Conservation (phyloP, 2,329 filamentous ascomycete genomes). For the Graphilbum fragrans region DNA sequence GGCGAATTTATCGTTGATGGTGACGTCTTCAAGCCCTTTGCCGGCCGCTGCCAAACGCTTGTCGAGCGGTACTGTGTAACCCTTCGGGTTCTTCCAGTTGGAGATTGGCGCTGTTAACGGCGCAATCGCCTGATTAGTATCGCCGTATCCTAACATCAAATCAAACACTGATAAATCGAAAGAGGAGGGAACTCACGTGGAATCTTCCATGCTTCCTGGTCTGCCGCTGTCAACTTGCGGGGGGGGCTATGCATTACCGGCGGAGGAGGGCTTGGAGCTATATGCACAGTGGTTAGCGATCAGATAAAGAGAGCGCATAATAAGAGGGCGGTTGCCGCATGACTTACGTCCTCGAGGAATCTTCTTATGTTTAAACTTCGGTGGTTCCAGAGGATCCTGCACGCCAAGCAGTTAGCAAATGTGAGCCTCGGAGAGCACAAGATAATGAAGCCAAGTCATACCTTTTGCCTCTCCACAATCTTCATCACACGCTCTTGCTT, state of each 20-base stretch:
- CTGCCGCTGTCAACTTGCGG: slow-evolving; percentile 87
- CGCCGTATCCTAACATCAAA: not conserved
- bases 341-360: slow-evolving; percentile 51
- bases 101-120: slow-evolving; percentile 69
- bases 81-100: slow-evolving; percentile 99
- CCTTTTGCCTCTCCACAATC: slow-evolving; percentile 80
- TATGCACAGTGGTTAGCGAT: not conserved
- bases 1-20: slow-evolving; percentile 97
- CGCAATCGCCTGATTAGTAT: slow-evolving; percentile 22
- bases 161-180: not conserved
- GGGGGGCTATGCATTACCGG: slow-evolving; percentile 93
- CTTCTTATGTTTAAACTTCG: slow-evolving; percentile 98
- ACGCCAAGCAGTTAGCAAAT: not conserved
- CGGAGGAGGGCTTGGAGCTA: slow-evolving; percentile 72
- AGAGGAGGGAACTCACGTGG: slow-evolving; percentile 26
- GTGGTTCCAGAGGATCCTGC: slow-evolving; percentile 82
- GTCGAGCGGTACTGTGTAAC: slow-evolving; percentile 90
- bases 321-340: too few relatives aligned
- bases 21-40: slow-evolving; percentile 79
- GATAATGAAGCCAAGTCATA: slow-evolving; percentile 1
- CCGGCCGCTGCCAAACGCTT: slow-evolving; percentile 93
- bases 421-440: not conserved
- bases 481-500: slow-evolving; percentile 97
- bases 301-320: not conserved
- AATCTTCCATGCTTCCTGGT: slow-evolving; percentile 92